Evolutionary conservation across 345 rosid genomes (phyloP).

Genomic region (Trapa incisa): DNA sequence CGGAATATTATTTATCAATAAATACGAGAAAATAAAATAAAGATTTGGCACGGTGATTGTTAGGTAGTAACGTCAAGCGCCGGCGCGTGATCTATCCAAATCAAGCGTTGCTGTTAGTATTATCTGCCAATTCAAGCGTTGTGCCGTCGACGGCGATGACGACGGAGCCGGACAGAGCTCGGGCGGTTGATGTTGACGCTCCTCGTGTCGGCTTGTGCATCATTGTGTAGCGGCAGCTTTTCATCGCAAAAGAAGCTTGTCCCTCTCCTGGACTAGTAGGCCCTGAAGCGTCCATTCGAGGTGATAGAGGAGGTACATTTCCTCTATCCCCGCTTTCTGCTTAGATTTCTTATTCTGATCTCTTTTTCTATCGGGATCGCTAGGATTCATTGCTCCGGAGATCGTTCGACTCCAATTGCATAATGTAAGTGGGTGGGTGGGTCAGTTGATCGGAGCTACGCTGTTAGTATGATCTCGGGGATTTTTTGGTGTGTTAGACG

Average conservation of each 20-base stretch:
- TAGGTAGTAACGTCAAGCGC: too few relatives aligned
- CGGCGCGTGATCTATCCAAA: too few relatives aligned
- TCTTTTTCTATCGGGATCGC: neutral
- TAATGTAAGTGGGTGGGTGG: neutral
- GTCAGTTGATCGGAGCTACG: neutral
- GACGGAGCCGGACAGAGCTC: too few relatives aligned
- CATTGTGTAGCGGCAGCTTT: slow-evolving; percentile 3
- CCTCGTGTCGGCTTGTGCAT: neutral
- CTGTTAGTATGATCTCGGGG: neutral
- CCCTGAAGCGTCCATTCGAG: neutral
- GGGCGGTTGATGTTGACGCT: too few relatives aligned
- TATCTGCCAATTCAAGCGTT: too few relatives aligned
- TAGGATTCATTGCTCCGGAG: neutral
- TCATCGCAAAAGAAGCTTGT: neutral
- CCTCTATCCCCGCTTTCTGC: neutral
- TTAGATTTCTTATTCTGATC: neutral
- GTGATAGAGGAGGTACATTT: neutral
- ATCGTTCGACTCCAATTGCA: neutral
- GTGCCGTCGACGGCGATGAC: too few relatives aligned
- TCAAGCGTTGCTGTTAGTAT: too few relatives aligned
- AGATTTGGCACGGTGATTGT: too few relatives aligned
- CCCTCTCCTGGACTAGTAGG: neutral
- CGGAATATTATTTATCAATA: too few relatives aligned
- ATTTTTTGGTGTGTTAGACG: neutral
- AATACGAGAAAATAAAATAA: too few relatives aligned